Evolutionary conservation across 2,329 filamentous ascomycete genomes (phyloP).

Genomic region (Trichoderma gracile): DNA sequence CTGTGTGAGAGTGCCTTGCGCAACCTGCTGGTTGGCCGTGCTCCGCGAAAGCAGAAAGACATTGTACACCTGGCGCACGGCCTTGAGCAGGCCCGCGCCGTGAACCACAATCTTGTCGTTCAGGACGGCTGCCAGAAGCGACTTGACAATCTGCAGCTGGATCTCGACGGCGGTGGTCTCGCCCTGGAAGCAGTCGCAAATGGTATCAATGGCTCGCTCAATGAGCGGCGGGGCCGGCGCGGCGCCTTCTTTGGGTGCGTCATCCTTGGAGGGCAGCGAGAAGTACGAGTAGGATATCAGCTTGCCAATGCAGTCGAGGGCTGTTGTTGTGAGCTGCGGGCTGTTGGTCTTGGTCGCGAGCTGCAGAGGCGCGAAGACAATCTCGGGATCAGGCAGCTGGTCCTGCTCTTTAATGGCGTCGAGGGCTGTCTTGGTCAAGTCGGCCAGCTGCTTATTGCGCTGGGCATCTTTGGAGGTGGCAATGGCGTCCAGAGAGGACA

Average conservation of each 20-base stretch:
- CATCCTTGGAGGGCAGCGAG: conserved; percentile 63
- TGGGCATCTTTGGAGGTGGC: conserved; percentile 87
- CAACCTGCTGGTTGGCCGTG: conserved; percentile 92
- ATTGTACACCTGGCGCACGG: conserved; percentile 97
- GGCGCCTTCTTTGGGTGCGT: conserved; percentile 45
- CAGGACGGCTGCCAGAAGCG: conserved; percentile 86
- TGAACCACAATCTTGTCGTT: conserved; percentile 99
- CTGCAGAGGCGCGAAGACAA: conserved; percentile 88
- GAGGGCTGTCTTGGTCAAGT: conserved; percentile 78
- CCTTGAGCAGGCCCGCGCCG: conserved; percentile 91
- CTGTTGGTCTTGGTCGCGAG: conserved; percentile 86
- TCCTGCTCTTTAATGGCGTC: conserved; percentile 84
- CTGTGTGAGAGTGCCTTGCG: conserved; percentile 93
- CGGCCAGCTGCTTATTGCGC: conserved; percentile 79
- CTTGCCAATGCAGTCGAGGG: conserved; percentile 97
- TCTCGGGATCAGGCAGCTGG: conserved; percentile 81
- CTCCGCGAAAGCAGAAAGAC: conserved; percentile 95
- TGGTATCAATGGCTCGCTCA: conserved; percentile 96
- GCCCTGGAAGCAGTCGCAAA: conserved; percentile 98
- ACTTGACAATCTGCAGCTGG: conserved; percentile 98
- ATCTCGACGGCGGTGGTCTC: conserved; percentile 90
- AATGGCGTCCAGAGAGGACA: conserved; percentile 89
- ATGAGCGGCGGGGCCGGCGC: conserved; percentile 69
- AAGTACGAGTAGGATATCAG: conserved; percentile 99
- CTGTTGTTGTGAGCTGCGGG: conserved; percentile 81